A percentile compares a stretch with the other conserved stretches of the same genome.
phyloP scores from a whole-genome alignment of 495 filamentous ascomycete genomes.

The Cryomyces minteri region DNA sequence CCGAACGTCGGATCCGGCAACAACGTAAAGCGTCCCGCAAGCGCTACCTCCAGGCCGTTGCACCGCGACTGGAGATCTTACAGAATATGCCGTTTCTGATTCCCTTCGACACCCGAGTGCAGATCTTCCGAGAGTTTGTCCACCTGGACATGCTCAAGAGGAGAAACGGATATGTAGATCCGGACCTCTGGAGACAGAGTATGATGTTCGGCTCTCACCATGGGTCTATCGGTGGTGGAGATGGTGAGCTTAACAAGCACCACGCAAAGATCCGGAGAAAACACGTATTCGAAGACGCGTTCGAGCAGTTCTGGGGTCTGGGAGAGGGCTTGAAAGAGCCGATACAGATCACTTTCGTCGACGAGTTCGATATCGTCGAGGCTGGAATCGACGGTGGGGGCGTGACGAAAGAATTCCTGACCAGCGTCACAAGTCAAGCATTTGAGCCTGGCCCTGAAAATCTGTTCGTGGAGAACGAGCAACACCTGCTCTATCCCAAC shows the following conservation, averaged over 20 bases:
- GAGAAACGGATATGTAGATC: conserved; percentile 55
- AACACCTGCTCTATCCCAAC: conserved; percentile 82
- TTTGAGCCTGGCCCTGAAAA: conserved; percentile 38
- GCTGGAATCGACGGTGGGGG: conserved; percentile 95
- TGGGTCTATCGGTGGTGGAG: neutral
- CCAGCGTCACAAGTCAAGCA: conserved; percentile 72
- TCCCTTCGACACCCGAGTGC: conserved; percentile 77
- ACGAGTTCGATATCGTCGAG: conserved; percentile 70
- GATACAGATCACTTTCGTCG: conserved; percentile 93
- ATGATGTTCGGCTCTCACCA: conserved; percentile 22
- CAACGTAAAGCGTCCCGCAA: conserved; percentile 46
- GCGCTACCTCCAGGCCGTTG: conserved; percentile 53
- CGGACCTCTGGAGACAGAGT: conserved; percentile 61
- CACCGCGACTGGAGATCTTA: conserved; percentile 74
- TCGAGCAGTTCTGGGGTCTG: conserved; percentile 63
- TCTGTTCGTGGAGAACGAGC: conserved; percentile 72
- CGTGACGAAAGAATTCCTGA: conserved; percentile 98
- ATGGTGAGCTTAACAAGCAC: conserved; percentile 36
- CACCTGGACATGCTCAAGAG: conserved; percentile 51
- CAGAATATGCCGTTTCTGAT: conserved; percentile 96
- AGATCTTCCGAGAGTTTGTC: conserved; percentile 90
- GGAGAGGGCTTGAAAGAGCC: conserved; percentile 82
- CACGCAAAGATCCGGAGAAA: conserved; percentile 68
- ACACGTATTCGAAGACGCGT: conserved; percentile 71
- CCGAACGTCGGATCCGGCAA: conserved; percentile 34